Percentiles rank a stretch among this genome's conserved stretches.
Evolutionary conservation across 2,329 filamentous ascomycete species (phyloP).

Genomic region (Gnomoniopsis sp.): DNA sequence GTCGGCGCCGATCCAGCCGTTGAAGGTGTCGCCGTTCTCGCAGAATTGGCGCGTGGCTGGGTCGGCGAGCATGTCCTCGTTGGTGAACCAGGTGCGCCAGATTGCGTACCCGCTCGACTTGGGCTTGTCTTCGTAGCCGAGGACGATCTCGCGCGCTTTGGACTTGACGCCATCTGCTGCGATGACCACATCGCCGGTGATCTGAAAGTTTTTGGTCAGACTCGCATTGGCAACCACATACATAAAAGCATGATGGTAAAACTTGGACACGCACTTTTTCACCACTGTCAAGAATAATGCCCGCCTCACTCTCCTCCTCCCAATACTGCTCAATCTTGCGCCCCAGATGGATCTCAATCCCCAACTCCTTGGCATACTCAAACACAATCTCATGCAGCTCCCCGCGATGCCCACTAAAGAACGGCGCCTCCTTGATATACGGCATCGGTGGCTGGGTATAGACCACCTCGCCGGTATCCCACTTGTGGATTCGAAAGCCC

Average conservation of each 20-base stretch:
- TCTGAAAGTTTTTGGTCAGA: background rate
- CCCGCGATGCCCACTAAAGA: slow-evolving; percentile 59
- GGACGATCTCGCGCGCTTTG: slow-evolving; percentile 42
- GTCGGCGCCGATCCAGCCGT: slow-evolving; percentile 50
- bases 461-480: slow-evolving; percentile 56
- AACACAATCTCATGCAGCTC: slow-evolving; percentile 59
- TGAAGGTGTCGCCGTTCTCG: slow-evolving; percentile 41
- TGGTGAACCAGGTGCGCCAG: slow-evolving; percentile 42
- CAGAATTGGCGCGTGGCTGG: slow-evolving; percentile 36
- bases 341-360: slow-evolving; percentile 53
- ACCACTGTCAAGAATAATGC: slow-evolving; percentile 47
- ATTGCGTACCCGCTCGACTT: slow-evolving; percentile 42
- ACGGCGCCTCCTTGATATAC: slow-evolving; percentile 43
- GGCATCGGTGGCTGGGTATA: slow-evolving; percentile 49
- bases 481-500: slow-evolving; percentile 62
- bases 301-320: slow-evolving; percentile 47
- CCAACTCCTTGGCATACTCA: slow-evolving; percentile 50
- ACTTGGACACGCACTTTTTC: slow-evolving; percentile 45
- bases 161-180: slow-evolving; percentile 47
- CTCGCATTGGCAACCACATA: slow-evolving; percentile 47
- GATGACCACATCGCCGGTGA: slow-evolving; percentile 38
- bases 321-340: slow-evolving; percentile 51
- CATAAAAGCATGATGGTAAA: slow-evolving; percentile 23
- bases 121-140: slow-evolving; percentile 39
- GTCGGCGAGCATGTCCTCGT: slow-evolving; percentile 35